A percentile compares a stretch with the other conserved stretches of the same genome.
phyloP scores from a whole-genome alignment of 2,329 filamentous ascomycete species.

The Rhynchosporium secalis region DNA sequence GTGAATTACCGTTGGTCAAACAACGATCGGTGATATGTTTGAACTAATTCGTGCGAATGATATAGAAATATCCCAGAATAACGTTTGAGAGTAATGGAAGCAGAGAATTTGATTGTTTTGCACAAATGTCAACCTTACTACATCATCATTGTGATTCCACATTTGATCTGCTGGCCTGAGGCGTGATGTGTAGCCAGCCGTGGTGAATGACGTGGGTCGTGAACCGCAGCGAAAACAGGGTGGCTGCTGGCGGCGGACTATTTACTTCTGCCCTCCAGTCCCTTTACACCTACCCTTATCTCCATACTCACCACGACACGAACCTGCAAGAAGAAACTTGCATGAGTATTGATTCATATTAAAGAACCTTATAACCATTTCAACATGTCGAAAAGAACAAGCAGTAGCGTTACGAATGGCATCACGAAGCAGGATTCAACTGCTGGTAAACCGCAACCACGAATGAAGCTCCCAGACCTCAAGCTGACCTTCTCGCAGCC shows the following conservation, averaged over 20 bases:
- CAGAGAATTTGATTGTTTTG: no score
- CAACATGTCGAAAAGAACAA: conserved; percentile 64
- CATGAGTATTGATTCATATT: background rate
- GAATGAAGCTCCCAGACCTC: background rate
- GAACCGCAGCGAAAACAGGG: background rate
- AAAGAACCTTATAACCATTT: background rate
- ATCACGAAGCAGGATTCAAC: conserved; percentile 45
- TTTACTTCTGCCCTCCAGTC: background rate
- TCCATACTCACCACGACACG: background rate
- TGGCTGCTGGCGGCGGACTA: conserved; percentile 4
- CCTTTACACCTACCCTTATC: background rate
- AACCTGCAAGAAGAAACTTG: background rate
- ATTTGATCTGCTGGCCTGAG: background rate
- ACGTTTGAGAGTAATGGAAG: no score
- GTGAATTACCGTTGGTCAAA: no score
- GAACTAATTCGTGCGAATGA: no score
- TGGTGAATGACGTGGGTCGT: conserved; percentile 7
- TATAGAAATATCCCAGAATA: no score
- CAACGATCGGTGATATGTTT: no score
- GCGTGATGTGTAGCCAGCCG: background rate
- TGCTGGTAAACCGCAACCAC: conserved; percentile 40
- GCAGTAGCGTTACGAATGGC: conserved; percentile 50
- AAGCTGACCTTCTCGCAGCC: conserved; percentile 44
- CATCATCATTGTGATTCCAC: no score
- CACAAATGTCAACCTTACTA: no score